A percentile compares a stretch with the other conserved stretches of the same genome.
Evolutionary conservation across 2,329 filamentous ascomycete species (phyloP).

Genomic region (Nothopassalora personata): DNA sequence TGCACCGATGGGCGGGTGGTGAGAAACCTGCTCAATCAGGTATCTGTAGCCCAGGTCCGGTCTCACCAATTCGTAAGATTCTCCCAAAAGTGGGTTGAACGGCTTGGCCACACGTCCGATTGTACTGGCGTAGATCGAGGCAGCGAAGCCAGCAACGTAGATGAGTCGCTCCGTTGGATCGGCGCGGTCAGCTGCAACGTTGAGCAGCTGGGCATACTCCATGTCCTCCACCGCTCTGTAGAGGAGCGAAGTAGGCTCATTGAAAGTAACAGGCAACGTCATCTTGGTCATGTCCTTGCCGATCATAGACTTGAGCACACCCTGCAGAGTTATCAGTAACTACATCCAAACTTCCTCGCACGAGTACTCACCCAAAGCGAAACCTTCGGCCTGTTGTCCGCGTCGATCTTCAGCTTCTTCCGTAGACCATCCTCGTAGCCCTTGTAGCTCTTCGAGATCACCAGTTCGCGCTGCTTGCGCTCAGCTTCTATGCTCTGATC

Average conservation of each 20-base stretch:
- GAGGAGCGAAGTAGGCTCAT: constrained; percentile 91
- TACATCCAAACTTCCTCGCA: neutral
- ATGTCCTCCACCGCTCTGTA: constrained; percentile 96
- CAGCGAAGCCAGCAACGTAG: constrained; percentile 92
- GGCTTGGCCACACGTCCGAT: constrained; percentile 96
- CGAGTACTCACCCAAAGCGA: constrained; percentile 77
- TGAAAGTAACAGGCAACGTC: constrained; percentile 96
- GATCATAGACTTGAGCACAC: constrained; percentile 98
- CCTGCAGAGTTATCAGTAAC: constrained; percentile 48
- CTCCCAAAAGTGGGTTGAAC: constrained; percentile 92
- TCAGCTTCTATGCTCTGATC: constrained; percentile 33
- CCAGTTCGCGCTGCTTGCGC: constrained; percentile 46
- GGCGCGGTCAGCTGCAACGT: constrained; percentile 74
- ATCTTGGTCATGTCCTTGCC: constrained; percentile 99
- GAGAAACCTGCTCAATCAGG: constrained; percentile 96
- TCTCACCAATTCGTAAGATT: constrained; percentile 93
- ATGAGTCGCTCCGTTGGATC: constrained; percentile 90
- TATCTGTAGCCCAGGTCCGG: constrained; percentile 98
- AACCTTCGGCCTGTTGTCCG: constrained; percentile 87
- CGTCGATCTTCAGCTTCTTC: constrained; percentile 76
- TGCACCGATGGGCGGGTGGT: constrained; percentile 91
- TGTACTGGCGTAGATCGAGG: constrained; percentile 93
- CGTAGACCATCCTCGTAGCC: constrained; percentile 90
- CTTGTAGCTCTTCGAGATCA: constrained; percentile 72
- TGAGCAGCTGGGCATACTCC: constrained; percentile 92